These are phyloP conservation scores for Saturnispora serradocipensis DNA, from an alignment of 805 yeast genomes.

Conservation along the genomic window DNA sequence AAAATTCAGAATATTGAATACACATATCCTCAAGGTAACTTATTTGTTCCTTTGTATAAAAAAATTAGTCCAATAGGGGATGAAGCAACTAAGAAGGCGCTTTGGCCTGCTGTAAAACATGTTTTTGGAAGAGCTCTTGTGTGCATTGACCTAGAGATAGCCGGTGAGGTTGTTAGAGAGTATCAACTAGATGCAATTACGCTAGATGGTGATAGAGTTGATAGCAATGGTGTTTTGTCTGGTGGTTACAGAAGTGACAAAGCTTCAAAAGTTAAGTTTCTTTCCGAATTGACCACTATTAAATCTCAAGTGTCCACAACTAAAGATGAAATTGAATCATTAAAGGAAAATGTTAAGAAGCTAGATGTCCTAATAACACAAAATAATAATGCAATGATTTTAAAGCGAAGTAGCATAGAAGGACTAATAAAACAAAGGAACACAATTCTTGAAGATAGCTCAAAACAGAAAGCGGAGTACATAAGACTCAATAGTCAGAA, in stretches of 20 bases:
- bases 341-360: slow-evolving; percentile 30
- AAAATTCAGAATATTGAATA: slow-evolving; percentile 39
- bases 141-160: slow-evolving; percentile 57
- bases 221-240: slow-evolving; percentile 70
- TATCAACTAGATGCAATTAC: slow-evolving; percentile 71
- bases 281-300: slow-evolving; percentile 48
- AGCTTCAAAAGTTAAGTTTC: slow-evolving; percentile 60
- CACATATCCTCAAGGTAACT: slow-evolving; percentile 53
- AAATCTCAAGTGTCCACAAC: slow-evolving; percentile 37
- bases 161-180: slow-evolving; percentile 54
- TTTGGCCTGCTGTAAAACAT: slow-evolving; percentile 62
- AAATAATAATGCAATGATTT: slow-evolving; percentile 36
- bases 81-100: slow-evolving; percentile 41
- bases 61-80: slow-evolving; percentile 35
- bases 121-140: slow-evolving; percentile 79
- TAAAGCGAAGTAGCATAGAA: slow-evolving; percentile 34
- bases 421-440: slow-evolving; percentile 33
- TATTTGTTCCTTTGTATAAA: slow-evolving; percentile 68
- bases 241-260: slow-evolving; percentile 80
- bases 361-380: slow-evolving; percentile 46
- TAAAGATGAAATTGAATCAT: slow-evolving; percentile 30
- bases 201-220: slow-evolving; percentile 85
- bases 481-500: slow-evolving; percentile 37
- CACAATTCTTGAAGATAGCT: slow-evolving; percentile 33
- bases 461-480: slow-evolving; percentile 34